Conservation (phyloP, 1,284 basidiomycete species). For the Nidula niveotomentosa region DNA sequence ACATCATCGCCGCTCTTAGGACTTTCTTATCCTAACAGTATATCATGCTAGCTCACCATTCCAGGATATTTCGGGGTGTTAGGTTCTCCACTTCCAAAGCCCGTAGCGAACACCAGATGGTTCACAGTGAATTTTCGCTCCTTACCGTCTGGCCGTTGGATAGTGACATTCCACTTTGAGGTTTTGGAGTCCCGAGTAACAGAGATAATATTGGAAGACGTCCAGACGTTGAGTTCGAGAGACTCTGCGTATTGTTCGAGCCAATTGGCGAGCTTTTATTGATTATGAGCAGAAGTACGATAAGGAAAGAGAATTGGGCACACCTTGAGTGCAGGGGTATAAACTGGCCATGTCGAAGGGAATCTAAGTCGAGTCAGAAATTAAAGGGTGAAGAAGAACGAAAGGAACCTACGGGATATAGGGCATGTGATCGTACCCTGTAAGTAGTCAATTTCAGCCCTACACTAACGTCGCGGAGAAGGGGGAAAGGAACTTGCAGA, state of each 20-base stretch:
- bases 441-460: background rate
- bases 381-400: background rate
- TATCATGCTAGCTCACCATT: constrained; percentile 13
- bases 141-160: constrained; percentile 44
- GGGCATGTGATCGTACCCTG: constrained; percentile 59
- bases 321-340: constrained; percentile 55
- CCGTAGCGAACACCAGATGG: constrained; percentile 58
- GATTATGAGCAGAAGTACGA: background rate
- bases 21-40: no score
- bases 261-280: constrained; percentile 62
- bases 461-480: background rate
- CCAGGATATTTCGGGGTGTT: constrained; percentile 23
- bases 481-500: constrained; percentile 32
- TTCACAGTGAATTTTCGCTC: constrained; percentile 50
- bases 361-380: constrained; percentile 34
- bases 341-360: constrained; percentile 62
- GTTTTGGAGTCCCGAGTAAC: constrained; percentile 42
- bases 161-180: constrained; percentile 50
- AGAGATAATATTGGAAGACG: constrained; percentile 45
- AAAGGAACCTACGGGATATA: constrained; percentile 45
- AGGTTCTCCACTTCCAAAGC: constrained; percentile 20
- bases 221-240: constrained; percentile 70
- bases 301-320: background rate
- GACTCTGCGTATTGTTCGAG: constrained; percentile 65
- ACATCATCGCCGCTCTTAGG: background rate